Evolutionary conservation across 306 rosid species (phyloP).

Genomic region (Aeschynomene evenia): DNA sequence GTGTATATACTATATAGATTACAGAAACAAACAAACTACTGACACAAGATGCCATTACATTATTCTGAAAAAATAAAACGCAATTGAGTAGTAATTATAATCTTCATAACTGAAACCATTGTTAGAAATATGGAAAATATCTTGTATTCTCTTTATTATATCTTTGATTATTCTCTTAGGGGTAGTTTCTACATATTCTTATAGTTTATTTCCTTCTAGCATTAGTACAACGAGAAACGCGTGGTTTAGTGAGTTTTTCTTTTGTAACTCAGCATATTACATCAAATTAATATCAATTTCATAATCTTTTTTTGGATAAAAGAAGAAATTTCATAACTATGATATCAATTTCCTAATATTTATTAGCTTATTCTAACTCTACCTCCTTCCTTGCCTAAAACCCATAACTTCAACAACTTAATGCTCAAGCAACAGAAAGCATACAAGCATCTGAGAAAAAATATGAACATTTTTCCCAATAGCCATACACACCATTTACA

Average conservation of each 20-base stretch:
- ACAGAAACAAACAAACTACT: not conserved
- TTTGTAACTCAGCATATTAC: not conserved
- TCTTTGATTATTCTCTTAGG: not conserved
- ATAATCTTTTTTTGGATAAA: no score
- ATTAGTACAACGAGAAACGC: not conserved
- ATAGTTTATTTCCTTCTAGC: not conserved
- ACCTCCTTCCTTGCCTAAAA: not conserved
- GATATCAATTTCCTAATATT: not conserved
- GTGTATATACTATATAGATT: not conserved
- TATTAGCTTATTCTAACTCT: not conserved
- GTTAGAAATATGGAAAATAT: not conserved
- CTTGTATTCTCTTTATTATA: not conserved
- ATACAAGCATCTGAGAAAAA: not conserved
- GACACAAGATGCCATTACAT: not conserved
- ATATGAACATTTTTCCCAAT: not conserved
- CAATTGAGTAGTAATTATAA: not conserved
- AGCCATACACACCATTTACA: conserved; percentile 82
- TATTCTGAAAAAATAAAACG: not conserved
- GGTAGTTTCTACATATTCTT: not conserved
- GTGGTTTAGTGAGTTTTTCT: not conserved
- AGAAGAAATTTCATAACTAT: no score
- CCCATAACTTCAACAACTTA: not conserved
- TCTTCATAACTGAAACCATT: not conserved
- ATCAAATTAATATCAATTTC: not conserved
- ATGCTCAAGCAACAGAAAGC: not conserved